phyloP scores from a whole-genome alignment of 352 stramenopile species.

The Chrysophaeum taylorii region DNA sequence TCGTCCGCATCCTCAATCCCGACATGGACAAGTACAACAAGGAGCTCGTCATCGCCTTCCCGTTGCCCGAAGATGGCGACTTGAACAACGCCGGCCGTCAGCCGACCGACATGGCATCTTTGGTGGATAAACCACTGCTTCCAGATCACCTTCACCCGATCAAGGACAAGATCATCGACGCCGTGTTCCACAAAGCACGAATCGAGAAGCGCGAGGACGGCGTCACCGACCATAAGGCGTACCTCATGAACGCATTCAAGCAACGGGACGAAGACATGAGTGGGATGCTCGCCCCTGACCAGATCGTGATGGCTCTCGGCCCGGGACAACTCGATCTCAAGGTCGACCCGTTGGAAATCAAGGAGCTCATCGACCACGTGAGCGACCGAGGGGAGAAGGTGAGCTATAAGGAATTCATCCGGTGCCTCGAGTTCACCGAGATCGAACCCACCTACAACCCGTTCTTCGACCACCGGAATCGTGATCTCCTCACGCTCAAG shows the following conservation, averaged over 20 bases:
- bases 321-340: conserved; percentile 20
- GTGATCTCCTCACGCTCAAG: conserved; percentile 16
- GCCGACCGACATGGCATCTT: not conserved
- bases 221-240: not conserved
- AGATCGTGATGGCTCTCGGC: conserved; percentile 18
- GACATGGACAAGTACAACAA: not conserved
- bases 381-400: conserved; percentile 20
- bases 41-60: not conserved
- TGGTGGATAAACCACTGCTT: conserved; percentile 11
- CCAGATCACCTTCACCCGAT: conserved; percentile 11
- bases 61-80: not conserved
- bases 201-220: conserved; percentile 14
- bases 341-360: conserved; percentile 3
- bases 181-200: not conserved
- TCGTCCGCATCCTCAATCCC: conserved; percentile 17
- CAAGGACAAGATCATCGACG: conserved; percentile 23
- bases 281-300: conserved; percentile 13
- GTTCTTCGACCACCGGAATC: conserved; percentile 21
- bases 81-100: not conserved
- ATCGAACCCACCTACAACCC: conserved; percentile 28
- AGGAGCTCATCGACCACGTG: conserved; percentile 16
- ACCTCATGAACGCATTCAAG: conserved; percentile 24
- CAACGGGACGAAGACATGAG: conserved; percentile 18
- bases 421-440: conserved; percentile 16
- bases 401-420: conserved; percentile 20